A percentile compares a stretch with the other conserved stretches of the same genome.
These are phyloP conservation scores for Aspergillus ochraceoroseus DNA, from an alignment of 2,329 filamentous ascomycete species.

Conservation along the genomic window DNA sequence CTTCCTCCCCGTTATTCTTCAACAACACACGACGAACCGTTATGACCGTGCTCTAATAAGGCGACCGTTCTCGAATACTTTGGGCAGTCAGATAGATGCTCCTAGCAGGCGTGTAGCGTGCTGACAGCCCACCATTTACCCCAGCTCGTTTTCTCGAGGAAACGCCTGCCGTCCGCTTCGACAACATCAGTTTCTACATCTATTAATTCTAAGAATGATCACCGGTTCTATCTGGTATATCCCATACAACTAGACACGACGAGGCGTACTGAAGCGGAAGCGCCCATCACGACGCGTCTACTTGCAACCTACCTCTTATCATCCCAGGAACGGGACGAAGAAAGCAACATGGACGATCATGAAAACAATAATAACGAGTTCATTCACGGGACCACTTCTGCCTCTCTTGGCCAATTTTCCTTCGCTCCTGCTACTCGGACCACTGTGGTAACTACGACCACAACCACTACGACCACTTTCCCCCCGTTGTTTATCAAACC, in stretches of 20 bases:
- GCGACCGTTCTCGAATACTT: slow-evolving; percentile 11
- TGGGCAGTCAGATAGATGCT: slow-evolving; percentile 26
- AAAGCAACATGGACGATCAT: slow-evolving; percentile 29
- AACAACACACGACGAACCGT: slow-evolving; percentile 5
- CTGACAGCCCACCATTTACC: slow-evolving; percentile 23
- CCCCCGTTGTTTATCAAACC: slow-evolving; percentile 77
- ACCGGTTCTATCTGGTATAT: slow-evolving; percentile 17
- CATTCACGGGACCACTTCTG: slow-evolving; percentile 25
- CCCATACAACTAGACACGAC: background rate
- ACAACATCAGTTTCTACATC: slow-evolving; percentile 10
- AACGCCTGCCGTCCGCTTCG: slow-evolving; percentile 10
- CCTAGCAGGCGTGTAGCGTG: slow-evolving; percentile 19
- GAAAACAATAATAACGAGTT: slow-evolving; percentile 20
- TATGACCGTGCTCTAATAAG: slow-evolving; percentile 21
- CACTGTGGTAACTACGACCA: slow-evolving; percentile 79
- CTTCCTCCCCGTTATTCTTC: slow-evolving; percentile 7
- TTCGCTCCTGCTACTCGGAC: slow-evolving; percentile 61
- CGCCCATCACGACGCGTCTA: slow-evolving; percentile 19
- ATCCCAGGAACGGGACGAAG: slow-evolving; percentile 3
- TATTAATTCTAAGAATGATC: slow-evolving; percentile 15
- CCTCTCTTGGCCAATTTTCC: slow-evolving; percentile 55
- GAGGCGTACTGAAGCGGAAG: background rate
- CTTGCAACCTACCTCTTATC: background rate
- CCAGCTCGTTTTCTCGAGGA: slow-evolving; percentile 14
- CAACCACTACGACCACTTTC: slow-evolving; percentile 74